Conservation (phyloP, 73 alveolate species). For the Uronychia binucleata region DNA sequence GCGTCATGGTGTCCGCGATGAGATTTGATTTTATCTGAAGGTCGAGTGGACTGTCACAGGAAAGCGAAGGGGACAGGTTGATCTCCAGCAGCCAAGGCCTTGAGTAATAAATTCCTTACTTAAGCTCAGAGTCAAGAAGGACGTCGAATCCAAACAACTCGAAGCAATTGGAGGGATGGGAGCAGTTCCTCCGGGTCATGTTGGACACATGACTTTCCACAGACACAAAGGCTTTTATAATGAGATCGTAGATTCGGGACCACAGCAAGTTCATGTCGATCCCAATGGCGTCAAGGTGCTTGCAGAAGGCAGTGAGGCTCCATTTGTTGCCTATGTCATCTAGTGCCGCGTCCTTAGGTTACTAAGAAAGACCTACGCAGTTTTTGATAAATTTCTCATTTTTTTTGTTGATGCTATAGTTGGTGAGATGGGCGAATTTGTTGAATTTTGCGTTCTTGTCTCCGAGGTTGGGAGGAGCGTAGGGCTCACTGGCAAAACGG, state of each 20-base stretch:
- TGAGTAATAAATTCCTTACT: neutral
- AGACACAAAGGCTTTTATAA: slow-evolving; percentile 61
- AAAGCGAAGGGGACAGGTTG: slow-evolving; percentile 84
- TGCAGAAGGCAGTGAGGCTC: slow-evolving; percentile 63
- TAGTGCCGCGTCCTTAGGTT: slow-evolving; percentile 53
- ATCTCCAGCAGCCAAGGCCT: slow-evolving; percentile 95
- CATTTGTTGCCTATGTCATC: slow-evolving; percentile 89
- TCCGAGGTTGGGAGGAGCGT: slow-evolving; percentile 43
- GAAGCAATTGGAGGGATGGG: slow-evolving; percentile 43
- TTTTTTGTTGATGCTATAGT: slow-evolving; percentile 85
- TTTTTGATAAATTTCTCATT: slow-evolving; percentile 81
- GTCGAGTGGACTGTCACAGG: slow-evolving; percentile 83
- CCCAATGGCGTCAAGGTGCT: slow-evolving; percentile 65
- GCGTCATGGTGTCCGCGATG: slow-evolving; percentile 79
- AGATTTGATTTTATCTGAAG: slow-evolving; percentile 77
- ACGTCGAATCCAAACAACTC: slow-evolving; percentile 74
- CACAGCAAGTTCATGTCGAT: slow-evolving; percentile 63
- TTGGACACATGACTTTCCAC: slow-evolving; percentile 19
- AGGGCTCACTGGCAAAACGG: slow-evolving; percentile 82
- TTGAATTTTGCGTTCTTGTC: slow-evolving; percentile 56
- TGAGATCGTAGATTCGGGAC: slow-evolving; percentile 73
- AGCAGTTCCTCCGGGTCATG: slow-evolving; percentile 34
- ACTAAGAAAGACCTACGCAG: slow-evolving; percentile 49
- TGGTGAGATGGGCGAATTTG: slow-evolving; percentile 83
- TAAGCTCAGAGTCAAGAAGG: slow-evolving; percentile 66